phyloP scores from a whole-genome alignment of 805 yeast species.

The Lipomyces starkeyi region DNA sequence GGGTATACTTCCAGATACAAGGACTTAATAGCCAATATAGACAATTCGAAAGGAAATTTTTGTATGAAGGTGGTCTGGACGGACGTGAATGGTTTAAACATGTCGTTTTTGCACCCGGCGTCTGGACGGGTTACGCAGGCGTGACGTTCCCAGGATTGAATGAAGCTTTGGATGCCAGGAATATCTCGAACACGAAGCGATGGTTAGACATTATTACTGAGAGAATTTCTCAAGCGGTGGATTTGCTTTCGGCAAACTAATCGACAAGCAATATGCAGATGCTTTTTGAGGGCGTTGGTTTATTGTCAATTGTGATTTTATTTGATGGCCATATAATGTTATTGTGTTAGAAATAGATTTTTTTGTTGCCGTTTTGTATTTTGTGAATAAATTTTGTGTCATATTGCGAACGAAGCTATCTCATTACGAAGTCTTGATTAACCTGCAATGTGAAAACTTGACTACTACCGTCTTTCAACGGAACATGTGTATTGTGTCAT shows the following conservation, averaged over 20 bases:
- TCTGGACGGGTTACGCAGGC: slow-evolving; percentile 67
- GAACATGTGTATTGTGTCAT: background rate
- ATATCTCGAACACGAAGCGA: slow-evolving; percentile 47
- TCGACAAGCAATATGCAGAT: background rate
- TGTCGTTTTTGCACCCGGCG: slow-evolving; percentile 62
- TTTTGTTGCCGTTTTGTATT: background rate
- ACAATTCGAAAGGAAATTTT: slow-evolving; percentile 54
- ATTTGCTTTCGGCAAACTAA: slow-evolving; percentile 41
- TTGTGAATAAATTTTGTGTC: background rate
- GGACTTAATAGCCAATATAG: slow-evolving; percentile 51
- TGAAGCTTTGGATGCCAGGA: slow-evolving; percentile 60
- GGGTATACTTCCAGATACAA: slow-evolving; percentile 62
- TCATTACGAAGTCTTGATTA: background rate
- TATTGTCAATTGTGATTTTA: background rate
- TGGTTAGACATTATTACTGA: slow-evolving; percentile 50
- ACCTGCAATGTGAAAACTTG: background rate
- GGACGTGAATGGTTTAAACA: slow-evolving; percentile 65
- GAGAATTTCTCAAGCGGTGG: slow-evolving; percentile 43
- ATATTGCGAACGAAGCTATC: background rate
- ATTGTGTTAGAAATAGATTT: background rate
- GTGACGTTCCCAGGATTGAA: slow-evolving; percentile 61
- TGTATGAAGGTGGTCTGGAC: slow-evolving; percentile 56
- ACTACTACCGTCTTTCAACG: slow-evolving; percentile 1
- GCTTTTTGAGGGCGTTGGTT: background rate
- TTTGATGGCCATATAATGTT: background rate